Conservation (phyloP, 805 yeast genomes). For the Monosporozyma aerobia region DNA sequence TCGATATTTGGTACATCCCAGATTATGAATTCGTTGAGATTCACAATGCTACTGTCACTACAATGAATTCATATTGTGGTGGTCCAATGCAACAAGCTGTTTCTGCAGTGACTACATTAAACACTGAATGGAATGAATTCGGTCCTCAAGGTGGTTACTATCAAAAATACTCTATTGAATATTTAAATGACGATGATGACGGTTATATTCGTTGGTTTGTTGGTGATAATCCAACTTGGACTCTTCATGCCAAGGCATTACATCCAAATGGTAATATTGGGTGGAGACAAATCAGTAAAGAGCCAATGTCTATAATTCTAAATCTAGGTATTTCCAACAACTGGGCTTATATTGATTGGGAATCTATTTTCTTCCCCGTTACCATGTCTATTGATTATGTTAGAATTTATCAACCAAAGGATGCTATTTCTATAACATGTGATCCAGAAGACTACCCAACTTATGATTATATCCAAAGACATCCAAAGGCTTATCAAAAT, state of each 20-base stretch:
- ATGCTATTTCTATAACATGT: slow-evolving; percentile 56
- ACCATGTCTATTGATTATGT: slow-evolving; percentile 75
- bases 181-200: slow-evolving; percentile 52
- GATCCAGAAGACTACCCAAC: slow-evolving; percentile 87
- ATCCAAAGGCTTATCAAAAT: slow-evolving; percentile 58
- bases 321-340: slow-evolving; percentile 85
- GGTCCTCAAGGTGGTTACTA: slow-evolving; percentile 44
- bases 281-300: slow-evolving; percentile 73
- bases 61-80: slow-evolving; percentile 87
- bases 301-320: slow-evolving; percentile 85
- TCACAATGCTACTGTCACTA: slow-evolving; percentile 56
- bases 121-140: slow-evolving; percentile 71
- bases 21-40: slow-evolving; percentile 75
- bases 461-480: slow-evolving; percentile 65
- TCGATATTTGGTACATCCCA: slow-evolving; percentile 89
- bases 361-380: slow-evolving; percentile 66
- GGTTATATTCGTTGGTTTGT: slow-evolving; percentile 86
- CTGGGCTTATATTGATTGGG: slow-evolving; percentile 95
- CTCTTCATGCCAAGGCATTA: slow-evolving; percentile 63
- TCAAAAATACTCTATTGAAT: slow-evolving; percentile 76
- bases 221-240: slow-evolving; percentile 70
- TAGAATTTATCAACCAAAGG: slow-evolving; percentile 78
- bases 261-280: slow-evolving; percentile 88
- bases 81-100: slow-evolving; percentile 93
- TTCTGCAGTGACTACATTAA: slow-evolving; percentile 71